A percentile compares a stretch with the other conserved stretches of the same genome.
Conservation (phyloP, 129 eudicot species). For the Centaurea solstitialis region DNA sequence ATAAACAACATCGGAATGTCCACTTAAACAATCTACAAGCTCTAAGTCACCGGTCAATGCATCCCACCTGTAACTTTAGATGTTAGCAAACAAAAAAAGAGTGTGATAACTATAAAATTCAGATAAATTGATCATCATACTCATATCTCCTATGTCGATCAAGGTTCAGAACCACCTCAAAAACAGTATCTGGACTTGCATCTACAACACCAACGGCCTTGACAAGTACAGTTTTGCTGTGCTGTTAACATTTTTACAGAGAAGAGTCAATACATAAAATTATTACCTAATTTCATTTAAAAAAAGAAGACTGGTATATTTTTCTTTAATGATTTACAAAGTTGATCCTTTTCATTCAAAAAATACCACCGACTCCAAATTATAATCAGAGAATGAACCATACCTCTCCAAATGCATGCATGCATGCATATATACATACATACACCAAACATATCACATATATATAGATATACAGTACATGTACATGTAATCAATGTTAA, state of each 20-base stretch:
- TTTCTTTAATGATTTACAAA: not conserved
- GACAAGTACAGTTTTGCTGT: slow-evolving; percentile 78
- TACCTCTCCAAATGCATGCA: not conserved
- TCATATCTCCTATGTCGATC: slow-evolving; percentile 81
- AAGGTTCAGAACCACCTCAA: slow-evolving; percentile 79
- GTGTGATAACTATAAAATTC: slow-evolving; percentile 4
- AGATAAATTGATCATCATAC: slow-evolving; percentile 45
- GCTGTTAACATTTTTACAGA: slow-evolving; percentile 35
- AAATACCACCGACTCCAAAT: not conserved
- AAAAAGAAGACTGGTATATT: not conserved
- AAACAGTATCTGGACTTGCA: slow-evolving; percentile 84
- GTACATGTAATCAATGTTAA: not conserved
- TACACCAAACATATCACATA: not conserved
- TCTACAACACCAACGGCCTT: slow-evolving; percentile 91
- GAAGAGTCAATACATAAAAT: slow-evolving; percentile 16
- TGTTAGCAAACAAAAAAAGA: slow-evolving; percentile 24
- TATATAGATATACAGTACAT: not conserved
- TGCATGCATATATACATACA: not conserved
- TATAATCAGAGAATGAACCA: not conserved
- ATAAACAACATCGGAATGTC: slow-evolving; percentile 86
- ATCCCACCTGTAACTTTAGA: slow-evolving; percentile 77
- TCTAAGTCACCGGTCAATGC: slow-evolving; percentile 80
- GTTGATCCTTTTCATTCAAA: not conserved
- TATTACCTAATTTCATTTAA: not conserved
- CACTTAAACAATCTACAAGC: slow-evolving; percentile 70